Conservation (phyloP, 2,329 filamentous ascomycete genomes). For the Colletotrichum cereale region DNA sequence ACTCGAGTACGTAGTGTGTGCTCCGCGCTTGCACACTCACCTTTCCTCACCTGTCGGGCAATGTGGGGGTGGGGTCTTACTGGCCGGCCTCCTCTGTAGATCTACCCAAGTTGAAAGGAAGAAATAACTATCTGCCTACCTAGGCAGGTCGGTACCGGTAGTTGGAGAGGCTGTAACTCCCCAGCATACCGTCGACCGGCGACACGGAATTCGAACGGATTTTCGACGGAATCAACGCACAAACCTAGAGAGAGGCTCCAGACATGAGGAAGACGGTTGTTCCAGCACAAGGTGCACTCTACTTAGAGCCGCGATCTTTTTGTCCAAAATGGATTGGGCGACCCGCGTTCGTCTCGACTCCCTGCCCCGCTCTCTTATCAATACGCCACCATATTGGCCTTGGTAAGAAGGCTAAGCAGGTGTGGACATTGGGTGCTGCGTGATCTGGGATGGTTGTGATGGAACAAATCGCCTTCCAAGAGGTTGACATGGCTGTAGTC, state of each 20-base stretch:
- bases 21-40: neutral
- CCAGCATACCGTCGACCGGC: neutral
- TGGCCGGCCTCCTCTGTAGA: neutral
- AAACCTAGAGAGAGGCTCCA: neutral
- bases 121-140: neutral
- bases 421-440: neutral
- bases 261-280: neutral
- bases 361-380: neutral
- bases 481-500: neutral
- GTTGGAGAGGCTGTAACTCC: neutral
- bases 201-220: neutral
- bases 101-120: neutral
- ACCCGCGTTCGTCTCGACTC: slow-evolving; percentile 3
- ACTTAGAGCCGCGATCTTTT: neutral
- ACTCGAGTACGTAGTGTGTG: neutral
- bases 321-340: neutral
- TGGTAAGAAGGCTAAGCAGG: neutral
- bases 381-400: neutral
- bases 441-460: neutral
- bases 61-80: neutral
- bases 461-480: neutral
- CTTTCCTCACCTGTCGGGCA: slow-evolving; percentile 4
- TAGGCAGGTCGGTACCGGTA: neutral
- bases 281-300: neutral
- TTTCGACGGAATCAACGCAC: neutral